These are phyloP conservation scores for Sclerotinia sclerotiorum DNA, from an alignment of 2,329 filamentous ascomycete species.

Conservation along the genomic window DNA sequence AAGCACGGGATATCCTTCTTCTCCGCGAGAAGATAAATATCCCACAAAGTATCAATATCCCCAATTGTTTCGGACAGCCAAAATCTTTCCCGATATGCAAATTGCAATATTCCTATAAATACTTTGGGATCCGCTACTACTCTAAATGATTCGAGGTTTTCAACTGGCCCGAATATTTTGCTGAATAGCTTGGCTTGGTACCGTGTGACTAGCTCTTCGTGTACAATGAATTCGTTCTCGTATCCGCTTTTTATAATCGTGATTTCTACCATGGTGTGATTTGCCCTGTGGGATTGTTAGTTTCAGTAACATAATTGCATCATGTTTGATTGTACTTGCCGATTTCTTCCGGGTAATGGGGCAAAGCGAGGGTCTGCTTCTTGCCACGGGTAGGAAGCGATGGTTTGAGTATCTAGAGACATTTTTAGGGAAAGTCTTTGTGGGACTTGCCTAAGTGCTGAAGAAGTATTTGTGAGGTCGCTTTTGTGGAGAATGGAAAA, in stretches of 20 bases:
- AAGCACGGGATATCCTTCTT: neutral
- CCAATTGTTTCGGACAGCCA: neutral
- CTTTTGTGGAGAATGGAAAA: neutral
- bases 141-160: neutral
- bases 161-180: neutral
- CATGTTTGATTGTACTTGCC: neutral
- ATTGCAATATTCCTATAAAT: neutral
- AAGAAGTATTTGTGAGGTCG: neutral
- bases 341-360: neutral
- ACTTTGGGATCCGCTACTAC: neutral
- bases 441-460: neutral
- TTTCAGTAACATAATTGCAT: neutral
- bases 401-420: neutral
- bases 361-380: constrained; percentile 4
- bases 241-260: neutral
- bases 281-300: neutral
- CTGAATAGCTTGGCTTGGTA: neutral
- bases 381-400: neutral
- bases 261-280: neutral
- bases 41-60: neutral
- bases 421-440: neutral
- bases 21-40: neutral
- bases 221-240: neutral
- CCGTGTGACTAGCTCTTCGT: neutral
- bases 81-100: neutral